Conservation (phyloP, 2,329 filamentous ascomycete genomes). For the Trichophyton benhamiae region DNA sequence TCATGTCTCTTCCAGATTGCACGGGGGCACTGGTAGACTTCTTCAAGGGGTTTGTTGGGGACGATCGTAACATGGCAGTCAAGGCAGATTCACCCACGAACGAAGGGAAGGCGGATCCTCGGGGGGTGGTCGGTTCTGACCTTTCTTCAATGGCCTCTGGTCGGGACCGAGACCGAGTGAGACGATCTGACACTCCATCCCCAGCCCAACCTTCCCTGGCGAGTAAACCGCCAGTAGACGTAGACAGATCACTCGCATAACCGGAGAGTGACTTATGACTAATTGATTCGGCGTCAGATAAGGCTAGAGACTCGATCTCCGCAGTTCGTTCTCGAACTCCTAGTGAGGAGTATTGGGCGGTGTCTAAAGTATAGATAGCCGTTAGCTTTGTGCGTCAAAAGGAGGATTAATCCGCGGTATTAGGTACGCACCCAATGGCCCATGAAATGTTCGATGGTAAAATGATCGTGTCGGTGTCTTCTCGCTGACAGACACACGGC, state of each 20-base stretch:
- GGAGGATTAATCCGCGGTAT: neutral
- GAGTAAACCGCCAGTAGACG: constrained; percentile 18
- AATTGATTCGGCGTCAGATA: constrained; percentile 43
- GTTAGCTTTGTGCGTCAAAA: neutral
- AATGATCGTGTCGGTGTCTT: constrained; percentile 35
- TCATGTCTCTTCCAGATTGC: neutral
- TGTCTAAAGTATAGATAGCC: constrained; percentile 46
- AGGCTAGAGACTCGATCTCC: constrained; percentile 69
- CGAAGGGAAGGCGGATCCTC: constrained; percentile 25
- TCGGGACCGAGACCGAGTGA: constrained; percentile 12
- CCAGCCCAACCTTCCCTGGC: constrained; percentile 1
- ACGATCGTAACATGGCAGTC: constrained; percentile 39
- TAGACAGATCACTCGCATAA: constrained; percentile 21
- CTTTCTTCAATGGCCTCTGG: constrained; percentile 49
- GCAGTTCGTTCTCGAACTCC: constrained; percentile 77
- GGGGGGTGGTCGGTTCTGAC: constrained; percentile 45
- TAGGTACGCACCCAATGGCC: constrained; percentile 24
- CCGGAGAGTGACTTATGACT: constrained; percentile 19
- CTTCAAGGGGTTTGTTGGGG: constrained; percentile 21
- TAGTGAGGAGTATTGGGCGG: constrained; percentile 57
- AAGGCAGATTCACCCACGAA: constrained; percentile 35
- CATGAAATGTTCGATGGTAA: constrained; percentile 34
- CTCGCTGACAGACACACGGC: constrained; percentile 18
- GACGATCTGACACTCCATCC: neutral
- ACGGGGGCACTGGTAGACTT: neutral